Percentiles rank a stretch among this genome's conserved stretches.
Conservation (phyloP, 2,329 filamentous ascomycete species). For the Akanthomyces muscarius region DNA sequence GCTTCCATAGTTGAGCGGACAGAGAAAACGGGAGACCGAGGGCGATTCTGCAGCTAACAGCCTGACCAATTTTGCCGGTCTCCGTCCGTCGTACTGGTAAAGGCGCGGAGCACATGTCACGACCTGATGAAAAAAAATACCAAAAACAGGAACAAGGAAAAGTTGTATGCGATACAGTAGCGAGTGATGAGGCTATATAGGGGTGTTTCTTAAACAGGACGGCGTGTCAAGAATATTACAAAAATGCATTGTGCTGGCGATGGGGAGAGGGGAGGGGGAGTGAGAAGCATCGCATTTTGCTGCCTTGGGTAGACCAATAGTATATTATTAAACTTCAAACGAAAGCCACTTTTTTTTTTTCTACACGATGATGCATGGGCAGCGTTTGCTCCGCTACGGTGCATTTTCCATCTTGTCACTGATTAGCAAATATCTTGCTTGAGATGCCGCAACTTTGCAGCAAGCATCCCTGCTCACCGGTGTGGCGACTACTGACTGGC, state of each 20-base stretch:
- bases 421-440: too few relatives aligned
- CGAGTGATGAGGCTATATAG: neutral
- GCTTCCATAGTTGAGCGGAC: slow-evolving; percentile 55
- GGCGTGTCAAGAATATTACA: neutral
- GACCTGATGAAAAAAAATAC: neutral
- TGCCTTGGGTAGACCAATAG: neutral
- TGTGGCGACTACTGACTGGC: neutral
- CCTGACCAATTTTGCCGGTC: slow-evolving; percentile 53
- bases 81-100: slow-evolving; percentile 60
- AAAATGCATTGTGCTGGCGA: neutral
- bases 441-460: neutral
- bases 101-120: neutral
- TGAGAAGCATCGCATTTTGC: neutral
- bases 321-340: neutral
- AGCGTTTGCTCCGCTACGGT: too few relatives aligned
- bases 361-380: neutral
- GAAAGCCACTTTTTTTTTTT: neutral
- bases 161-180: slow-evolving; percentile 11
- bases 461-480: slow-evolving; percentile 10
- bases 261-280: too few relatives aligned
- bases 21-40: slow-evolving; percentile 65
- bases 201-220: neutral
- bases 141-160: slow-evolving; percentile 13
- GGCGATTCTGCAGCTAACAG: slow-evolving; percentile 40
- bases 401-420: too few relatives aligned